Base-by-base conservation (phyloP, 2,329 filamentous ascomycete genomes). In the Paracorniculantispora psalliotae region DNA sequence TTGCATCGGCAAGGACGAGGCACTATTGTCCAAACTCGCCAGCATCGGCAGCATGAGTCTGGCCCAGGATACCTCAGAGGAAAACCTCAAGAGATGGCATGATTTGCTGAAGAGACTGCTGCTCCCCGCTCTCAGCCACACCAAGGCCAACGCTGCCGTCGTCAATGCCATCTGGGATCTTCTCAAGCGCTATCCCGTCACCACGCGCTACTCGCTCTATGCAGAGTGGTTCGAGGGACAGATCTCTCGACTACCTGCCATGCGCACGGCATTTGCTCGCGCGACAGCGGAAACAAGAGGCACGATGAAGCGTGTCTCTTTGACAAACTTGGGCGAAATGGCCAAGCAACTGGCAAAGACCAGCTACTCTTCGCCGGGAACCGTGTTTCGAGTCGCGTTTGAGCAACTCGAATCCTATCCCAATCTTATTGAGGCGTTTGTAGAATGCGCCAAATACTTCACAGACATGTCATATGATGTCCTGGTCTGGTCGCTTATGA, bases 371-470 rank as follows among this genome's bases (percentile, higher is more conserved):
- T 94, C 91, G 46, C 96, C 94, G 1, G 93, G 93, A 26, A 83
- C 96, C 59, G 92, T 97, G 25, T 96, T 97, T 76, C 87, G 87
- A 67, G 89, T 93, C 59, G 91, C 92, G 7, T 85, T 99, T 60
- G 87, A 87, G 62, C 92, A 97, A 72, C 91, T 97, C 61, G 92
- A 99, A 72, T 88, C 89, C 0, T 99, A 99, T 71, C 90, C 89
- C 69, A 99, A 97, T 69, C 82, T 99, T 61, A 96, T 96, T 59
- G 91, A 96, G 62, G 91, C 91, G 5, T 91, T 99, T 62, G 92
- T 97, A 15, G 92, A 97, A 70, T 97, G 92, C 68, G 92, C 91
- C 41, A 88, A 91, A 67, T 97, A 97, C 71, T 97, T 97, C 66
- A 96, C 93, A 1, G 87, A 90, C 57, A 77, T 99, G 39, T 93